These are phyloP conservation scores for Insectozyma bohioensis DNA, from an alignment of 1,139 yeast species.

Conservation along the genomic window DNA sequence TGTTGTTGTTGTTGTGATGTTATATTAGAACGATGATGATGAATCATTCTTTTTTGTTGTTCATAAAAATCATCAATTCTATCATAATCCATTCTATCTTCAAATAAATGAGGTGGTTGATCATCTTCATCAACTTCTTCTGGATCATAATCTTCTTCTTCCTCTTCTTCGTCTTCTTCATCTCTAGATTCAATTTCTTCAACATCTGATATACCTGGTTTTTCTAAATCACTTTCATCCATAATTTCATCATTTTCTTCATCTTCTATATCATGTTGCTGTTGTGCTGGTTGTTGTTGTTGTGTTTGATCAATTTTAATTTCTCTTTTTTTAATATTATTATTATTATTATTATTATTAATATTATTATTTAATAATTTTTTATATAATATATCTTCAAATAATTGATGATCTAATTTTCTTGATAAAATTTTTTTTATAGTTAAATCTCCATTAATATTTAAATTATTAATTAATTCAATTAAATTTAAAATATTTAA, in stretches of 20 bases:
- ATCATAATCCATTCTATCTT: slow-evolving; percentile 1
- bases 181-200: slow-evolving; percentile 21
- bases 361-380: slow-evolving; percentile 14
- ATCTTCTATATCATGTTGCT: slow-evolving; percentile 3
- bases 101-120: background rate
- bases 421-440: slow-evolving; percentile 7
- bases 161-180: slow-evolving; percentile 10
- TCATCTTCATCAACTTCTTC: slow-evolving; percentile 11
- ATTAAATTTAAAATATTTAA: slow-evolving; percentile 5
- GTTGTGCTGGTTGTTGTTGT: background rate
- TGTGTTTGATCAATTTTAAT: background rate
- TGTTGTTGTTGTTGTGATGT: too few relatives aligned
- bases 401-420: slow-evolving; percentile 17
- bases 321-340: background rate
- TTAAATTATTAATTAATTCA: slow-evolving; percentile 4
- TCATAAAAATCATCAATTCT: too few relatives aligned
- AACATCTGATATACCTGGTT: slow-evolving; percentile 14
- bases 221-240: slow-evolving; percentile 21
- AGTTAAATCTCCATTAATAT: background rate
- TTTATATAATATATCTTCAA: slow-evolving; percentile 21
- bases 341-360: too few relatives aligned
- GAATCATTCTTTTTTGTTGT: too few relatives aligned
- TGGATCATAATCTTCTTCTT: slow-evolving; percentile 8
- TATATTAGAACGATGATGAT: too few relatives aligned
- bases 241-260: slow-evolving; percentile 16